Percentiles rank a stretch among this genome's conserved stretches.
These are phyloP conservation scores for Dictyostelium discoideum DNA, from an alignment of 78 protist genomes.

Conservation along the genomic window DNA sequence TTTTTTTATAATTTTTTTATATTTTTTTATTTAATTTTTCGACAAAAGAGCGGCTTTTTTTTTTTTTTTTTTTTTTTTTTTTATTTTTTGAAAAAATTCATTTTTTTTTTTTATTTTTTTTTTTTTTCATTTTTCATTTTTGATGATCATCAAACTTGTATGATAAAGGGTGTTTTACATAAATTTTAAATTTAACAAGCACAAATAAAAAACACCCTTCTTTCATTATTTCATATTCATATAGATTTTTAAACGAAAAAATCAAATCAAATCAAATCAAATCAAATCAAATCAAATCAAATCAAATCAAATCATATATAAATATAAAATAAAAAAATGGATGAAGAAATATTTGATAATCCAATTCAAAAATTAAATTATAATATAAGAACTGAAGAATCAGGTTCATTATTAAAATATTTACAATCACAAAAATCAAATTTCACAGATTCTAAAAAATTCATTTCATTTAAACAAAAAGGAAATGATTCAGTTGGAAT, in stretches of 20 bases:
- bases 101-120: neutral
- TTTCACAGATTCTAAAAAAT: conserved; percentile 1
- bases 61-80: neutral
- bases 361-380: neutral
- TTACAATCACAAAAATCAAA: neutral
- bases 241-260: neutral
- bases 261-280: too few species aligned
- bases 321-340: neutral
- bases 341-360: conserved; percentile 17
- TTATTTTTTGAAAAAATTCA: too few species aligned
- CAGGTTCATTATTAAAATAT: neutral
- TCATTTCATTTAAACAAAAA: neutral
- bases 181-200: neutral
- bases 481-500: neutral
- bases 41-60: neutral
- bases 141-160: neutral
- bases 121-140: neutral
- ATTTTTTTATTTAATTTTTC: too few species aligned
- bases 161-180: neutral
- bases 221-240: neutral
- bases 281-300: too few species aligned
- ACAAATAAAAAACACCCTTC: neutral
- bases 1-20: too few species aligned
- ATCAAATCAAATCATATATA: too few species aligned
- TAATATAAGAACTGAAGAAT: neutral